phyloP scores from a whole-genome alignment of 257 asterid species.

The Striga asiatica region DNA sequence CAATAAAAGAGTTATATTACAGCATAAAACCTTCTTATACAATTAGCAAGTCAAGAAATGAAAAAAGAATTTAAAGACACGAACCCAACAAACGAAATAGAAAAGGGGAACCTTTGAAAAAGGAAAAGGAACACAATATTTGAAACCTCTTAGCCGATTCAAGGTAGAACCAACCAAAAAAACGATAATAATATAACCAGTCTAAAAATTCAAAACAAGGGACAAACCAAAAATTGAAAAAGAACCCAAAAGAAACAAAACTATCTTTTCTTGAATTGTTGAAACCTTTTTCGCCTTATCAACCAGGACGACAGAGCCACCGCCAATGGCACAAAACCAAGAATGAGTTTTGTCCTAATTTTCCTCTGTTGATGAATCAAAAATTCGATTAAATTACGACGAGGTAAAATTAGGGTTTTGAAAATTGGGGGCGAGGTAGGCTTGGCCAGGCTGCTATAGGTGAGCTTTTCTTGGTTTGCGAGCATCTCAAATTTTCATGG shows the following conservation, averaged over 20 bases:
- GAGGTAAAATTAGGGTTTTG: constrained; percentile 18
- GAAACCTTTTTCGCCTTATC: neutral
- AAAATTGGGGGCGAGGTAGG: constrained; percentile 15
- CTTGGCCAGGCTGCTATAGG: constrained; percentile 17
- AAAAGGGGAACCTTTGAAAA: neutral
- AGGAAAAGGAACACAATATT: neutral
- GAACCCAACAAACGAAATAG: too few relatives aligned
- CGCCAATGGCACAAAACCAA: neutral
- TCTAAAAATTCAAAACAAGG: neutral
- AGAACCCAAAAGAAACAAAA: neutral
- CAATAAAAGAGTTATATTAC: too few relatives aligned
- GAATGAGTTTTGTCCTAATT: constrained; percentile 8
- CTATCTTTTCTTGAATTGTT: neutral
- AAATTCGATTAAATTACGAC: constrained; percentile 12
- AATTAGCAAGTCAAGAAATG: neutral
- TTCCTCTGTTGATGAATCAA: constrained; percentile 10
- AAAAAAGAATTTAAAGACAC: neutral
- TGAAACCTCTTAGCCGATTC: too few relatives aligned
- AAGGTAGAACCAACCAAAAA: too few relatives aligned
- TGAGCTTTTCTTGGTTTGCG: constrained; percentile 22
- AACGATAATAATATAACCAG: neutral
- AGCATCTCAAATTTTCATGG: constrained; percentile 16
- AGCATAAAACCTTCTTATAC: too few relatives aligned
- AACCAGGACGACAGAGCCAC: neutral
- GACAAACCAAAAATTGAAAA: too few relatives aligned